Evolutionary conservation across 2,329 filamentous ascomycete genomes (phyloP).

Genomic region (Neurospora sp.): DNA sequence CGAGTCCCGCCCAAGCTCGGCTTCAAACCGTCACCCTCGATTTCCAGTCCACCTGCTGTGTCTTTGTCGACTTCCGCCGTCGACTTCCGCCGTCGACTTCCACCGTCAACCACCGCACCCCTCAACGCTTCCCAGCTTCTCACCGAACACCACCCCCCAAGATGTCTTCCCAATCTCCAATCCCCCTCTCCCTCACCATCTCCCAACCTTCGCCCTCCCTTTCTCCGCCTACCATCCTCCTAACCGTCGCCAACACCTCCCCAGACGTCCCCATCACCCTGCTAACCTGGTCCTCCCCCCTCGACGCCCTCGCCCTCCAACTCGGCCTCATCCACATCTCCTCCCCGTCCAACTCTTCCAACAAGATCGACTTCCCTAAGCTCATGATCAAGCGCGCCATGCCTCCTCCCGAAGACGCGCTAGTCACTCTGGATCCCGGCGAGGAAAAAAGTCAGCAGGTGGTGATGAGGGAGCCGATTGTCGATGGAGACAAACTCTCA

Average conservation of each 20-base stretch:
- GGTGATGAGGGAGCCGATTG: slow-evolving; percentile 2
- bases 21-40: neutral
- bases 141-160: neutral
- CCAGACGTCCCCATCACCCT: slow-evolving; percentile 5
- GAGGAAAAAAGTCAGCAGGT: neutral
- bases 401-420: slow-evolving; percentile 3
- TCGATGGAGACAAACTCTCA: neutral
- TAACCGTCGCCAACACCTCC: slow-evolving; percentile 8
- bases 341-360: neutral
- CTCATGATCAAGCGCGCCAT: slow-evolving; percentile 8
- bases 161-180: neutral
- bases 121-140: neutral
- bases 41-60: neutral
- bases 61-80: neutral
- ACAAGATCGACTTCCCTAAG: slow-evolving; percentile 3
- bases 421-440: slow-evolving; percentile 4
- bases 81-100: neutral
- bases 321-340: slow-evolving; percentile 6
- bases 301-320: slow-evolving; percentile 6
- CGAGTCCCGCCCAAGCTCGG: neutral
- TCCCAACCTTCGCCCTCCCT: neutral
- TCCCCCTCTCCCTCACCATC: slow-evolving; percentile 1
- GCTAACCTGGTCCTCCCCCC: slow-evolving; percentile 9
- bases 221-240: neutral
- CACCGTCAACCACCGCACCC: neutral